Evolutionary conservation across 768 basidiomycete genomes (phyloP).

Genomic region (Daedalea quercina): DNA sequence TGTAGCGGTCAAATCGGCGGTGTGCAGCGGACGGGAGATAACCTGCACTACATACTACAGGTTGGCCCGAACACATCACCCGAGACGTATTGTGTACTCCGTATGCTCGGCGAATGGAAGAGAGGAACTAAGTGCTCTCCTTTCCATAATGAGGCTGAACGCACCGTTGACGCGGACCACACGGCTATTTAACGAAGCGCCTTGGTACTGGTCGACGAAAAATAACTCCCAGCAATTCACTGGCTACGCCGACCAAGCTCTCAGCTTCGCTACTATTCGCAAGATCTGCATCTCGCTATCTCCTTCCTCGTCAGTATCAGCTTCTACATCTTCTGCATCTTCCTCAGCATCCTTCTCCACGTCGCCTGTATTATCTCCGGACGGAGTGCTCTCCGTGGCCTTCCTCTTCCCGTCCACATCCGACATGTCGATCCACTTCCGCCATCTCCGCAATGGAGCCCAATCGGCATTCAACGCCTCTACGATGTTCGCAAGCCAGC

Average conservation of each 20-base stretch:
- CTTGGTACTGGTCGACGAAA: too few relatives aligned
- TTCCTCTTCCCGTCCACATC: slow-evolving; percentile 33
- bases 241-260: slow-evolving; percentile 14
- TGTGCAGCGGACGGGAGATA: too few relatives aligned
- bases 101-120: too few relatives aligned
- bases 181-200: too few relatives aligned
- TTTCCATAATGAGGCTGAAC: too few relatives aligned
- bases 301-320: slow-evolving; percentile 1
- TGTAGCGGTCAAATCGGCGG: too few relatives aligned
- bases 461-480: slow-evolving; percentile 86
- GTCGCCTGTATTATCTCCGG: not conserved
- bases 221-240: too few relatives aligned
- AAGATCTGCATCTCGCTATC: slow-evolving; percentile 11
- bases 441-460: slow-evolving; percentile 77
- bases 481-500: slow-evolving; percentile 87
- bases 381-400: slow-evolving; percentile 7
- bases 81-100: too few relatives aligned
- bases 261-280: slow-evolving; percentile 11
- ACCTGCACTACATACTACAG: too few relatives aligned
- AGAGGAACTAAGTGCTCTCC: too few relatives aligned
- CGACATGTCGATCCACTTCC: slow-evolving; percentile 55
- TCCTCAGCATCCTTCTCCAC: not conserved
- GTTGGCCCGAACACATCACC: too few relatives aligned
- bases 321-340: not conserved
- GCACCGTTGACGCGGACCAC: too few relatives aligned